These are phyloP conservation scores for Wakefieldia striispora DNA, from an alignment of 768 basidiomycete species.

Conservation along the genomic window DNA sequence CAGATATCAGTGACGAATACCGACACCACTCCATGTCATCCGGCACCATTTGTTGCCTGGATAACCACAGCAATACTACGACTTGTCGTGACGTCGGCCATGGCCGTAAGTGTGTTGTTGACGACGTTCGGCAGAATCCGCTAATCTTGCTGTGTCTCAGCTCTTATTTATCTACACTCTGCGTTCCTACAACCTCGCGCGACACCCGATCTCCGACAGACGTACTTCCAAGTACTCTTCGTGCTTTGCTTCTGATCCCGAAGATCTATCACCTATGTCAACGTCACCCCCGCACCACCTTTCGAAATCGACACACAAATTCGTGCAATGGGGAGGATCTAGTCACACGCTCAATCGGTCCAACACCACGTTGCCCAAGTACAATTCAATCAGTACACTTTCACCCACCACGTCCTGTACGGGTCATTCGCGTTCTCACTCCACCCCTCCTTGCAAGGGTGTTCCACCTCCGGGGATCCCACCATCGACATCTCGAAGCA, in stretches of 20 bases:
- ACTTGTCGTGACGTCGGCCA: constrained; percentile 46
- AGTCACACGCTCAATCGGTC: constrained; percentile 21
- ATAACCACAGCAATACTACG: constrained; percentile 51
- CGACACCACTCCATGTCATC: constrained; percentile 13
- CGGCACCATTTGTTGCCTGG: constrained; percentile 48
- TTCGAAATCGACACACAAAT: constrained; percentile 13
- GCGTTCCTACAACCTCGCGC: constrained; percentile 12
- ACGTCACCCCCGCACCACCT: constrained; percentile 8
- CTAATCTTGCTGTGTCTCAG: constrained; percentile 17
- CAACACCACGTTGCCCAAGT: constrained; percentile 20
- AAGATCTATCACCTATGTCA: constrained; percentile 17
- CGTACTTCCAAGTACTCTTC: constrained; percentile 12
- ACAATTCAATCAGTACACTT: constrained; percentile 28
- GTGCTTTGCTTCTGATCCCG: constrained; percentile 21
- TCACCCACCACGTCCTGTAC: constrained; percentile 27
- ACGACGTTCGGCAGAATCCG: background rate
- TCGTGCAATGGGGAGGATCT: constrained; percentile 19
- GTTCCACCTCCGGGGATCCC: constrained; percentile 12
- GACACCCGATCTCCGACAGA: constrained; percentile 17
- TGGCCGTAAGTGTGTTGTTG: constrained; percentile 47
- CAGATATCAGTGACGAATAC: constrained; percentile 35
- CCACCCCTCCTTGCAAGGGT: constrained; percentile 11
- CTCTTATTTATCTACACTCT: constrained; percentile 21
- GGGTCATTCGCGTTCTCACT: constrained; percentile 20
- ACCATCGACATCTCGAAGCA: constrained; percentile 16